These are phyloP conservation scores for Gracilaria vermiculophylla DNA, from an alignment of 23 red algal genomes.

Conservation along the genomic window DNA sequence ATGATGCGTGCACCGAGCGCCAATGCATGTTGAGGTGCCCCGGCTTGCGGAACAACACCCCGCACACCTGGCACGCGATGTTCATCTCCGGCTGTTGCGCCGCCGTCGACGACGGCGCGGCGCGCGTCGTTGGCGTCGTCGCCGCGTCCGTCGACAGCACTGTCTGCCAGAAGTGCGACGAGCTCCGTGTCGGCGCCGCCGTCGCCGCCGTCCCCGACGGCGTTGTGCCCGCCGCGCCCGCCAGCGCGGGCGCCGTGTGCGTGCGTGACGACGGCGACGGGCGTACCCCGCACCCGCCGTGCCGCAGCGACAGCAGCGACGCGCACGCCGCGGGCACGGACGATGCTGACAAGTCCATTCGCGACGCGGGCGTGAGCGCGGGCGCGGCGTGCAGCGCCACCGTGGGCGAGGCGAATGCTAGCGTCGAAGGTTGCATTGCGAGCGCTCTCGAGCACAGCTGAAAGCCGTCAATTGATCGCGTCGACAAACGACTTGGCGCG, in stretches of 20 bases:
- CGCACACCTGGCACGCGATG: slow-evolving; percentile 65
- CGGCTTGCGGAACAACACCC: slow-evolving; percentile 68
- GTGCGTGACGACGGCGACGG: background rate
- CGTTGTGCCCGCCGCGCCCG: background rate
- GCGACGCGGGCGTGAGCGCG: background rate
- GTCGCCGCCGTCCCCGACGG: background rate
- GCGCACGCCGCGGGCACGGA: slow-evolving; percentile 14
- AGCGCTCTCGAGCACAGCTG: too few species aligned
- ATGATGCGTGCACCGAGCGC: slow-evolving; percentile 55
- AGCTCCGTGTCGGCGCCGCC: background rate
- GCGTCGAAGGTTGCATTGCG: background rate
- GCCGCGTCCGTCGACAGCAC: background rate
- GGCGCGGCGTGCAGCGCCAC: background rate
- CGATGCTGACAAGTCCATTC: background rate
- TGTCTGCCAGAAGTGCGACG: slow-evolving; percentile 32
- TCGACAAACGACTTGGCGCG: too few species aligned
- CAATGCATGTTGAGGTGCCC: slow-evolving; percentile 79
- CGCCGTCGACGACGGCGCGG: background rate
- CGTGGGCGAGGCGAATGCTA: background rate
- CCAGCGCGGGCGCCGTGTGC: background rate
- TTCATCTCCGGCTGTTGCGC: slow-evolving; percentile 22
- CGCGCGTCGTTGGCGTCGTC: background rate
- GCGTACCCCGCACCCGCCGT: background rate
- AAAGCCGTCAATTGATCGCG: too few species aligned
- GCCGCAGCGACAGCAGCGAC: slow-evolving; percentile 4